Evolutionary conservation across 2,329 filamentous ascomycete genomes (phyloP), one percentile per base, ranked within the genome.

Genomic region (Fusarium fujikuroi): DNA sequence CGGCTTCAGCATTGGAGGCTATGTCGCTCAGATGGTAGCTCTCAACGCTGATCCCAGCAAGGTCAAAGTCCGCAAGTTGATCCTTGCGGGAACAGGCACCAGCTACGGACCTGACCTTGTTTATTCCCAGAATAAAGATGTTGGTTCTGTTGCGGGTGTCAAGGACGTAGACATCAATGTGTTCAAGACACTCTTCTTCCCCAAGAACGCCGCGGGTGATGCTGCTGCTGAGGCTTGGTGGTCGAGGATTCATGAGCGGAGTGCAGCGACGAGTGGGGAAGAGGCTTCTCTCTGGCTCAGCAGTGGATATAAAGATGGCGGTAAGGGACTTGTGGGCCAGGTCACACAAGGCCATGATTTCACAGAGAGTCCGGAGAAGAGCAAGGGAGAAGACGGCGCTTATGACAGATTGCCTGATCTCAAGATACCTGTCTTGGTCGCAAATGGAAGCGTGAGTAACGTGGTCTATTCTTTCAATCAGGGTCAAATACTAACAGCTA

Each of bases 221-320:
- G 61, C 63, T 34, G 61, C 61, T 9, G 61, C 61, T 14, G 43
- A 66, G 12, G 63, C 63, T 0, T 66, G 63, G 63, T 66, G 50
- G 50, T 7, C 36, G n/a, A 63, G 63, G 2, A 66, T 66, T 6
- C 50, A 66, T 1, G 61, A 66, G 36, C n/a, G 63, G 1, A 42
- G 19, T 10, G 9, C 34, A 18, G 42, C 6, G 2, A 19, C 49
- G 1, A 65, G 50, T 21, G 43, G 63, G 3, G 50, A 59, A 9
- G 37, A 66, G 19, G 43, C 36, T 10, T 66, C 63, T 1, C 30
- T 49, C 2, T 66, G 61, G 63, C 44, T 66, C 0, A 66, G 63
- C 7, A 59, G 25, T 21, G 61, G 63, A 0, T 66, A 66, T 1
- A 39, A 39, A 2, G 61, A 66, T 0, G 61, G 56, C 0, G 61